These are phyloP conservation scores for Chenopodium berlandieri DNA, from an alignment of 148 eudicot genomes.

Conservation along the genomic window DNA sequence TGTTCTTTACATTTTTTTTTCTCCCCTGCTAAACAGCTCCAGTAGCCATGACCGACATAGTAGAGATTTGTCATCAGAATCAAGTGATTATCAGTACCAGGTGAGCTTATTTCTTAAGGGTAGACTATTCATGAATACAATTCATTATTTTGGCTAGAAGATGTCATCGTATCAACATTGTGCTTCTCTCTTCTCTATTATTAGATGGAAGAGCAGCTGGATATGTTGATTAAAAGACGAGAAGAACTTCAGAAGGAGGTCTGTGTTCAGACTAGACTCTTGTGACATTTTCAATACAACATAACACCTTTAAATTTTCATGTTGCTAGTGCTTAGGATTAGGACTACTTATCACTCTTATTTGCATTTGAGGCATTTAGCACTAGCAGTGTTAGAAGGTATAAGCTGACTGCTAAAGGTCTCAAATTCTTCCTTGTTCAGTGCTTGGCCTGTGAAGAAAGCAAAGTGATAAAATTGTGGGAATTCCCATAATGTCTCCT, in stretches of 20 bases:
- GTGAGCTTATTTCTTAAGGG: conserved; percentile 33
- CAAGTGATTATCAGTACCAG: conserved; percentile 47
- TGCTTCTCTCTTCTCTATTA: conserved; percentile 16
- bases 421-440: neutral
- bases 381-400: neutral
- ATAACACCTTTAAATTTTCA: neutral
- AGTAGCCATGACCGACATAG: conserved; percentile 41
- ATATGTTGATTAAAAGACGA: conserved; percentile 44
- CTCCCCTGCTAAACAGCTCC: conserved; percentile 38
- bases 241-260: conserved; percentile 81
- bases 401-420: neutral
- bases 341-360: neutral
- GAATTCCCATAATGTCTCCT: neutral
- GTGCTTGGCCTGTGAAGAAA: neutral
- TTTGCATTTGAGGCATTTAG: neutral
- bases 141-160: neutral
- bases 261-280: conserved; percentile 17
- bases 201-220: conserved; percentile 56
- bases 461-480: neutral
- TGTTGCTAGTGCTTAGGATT: neutral
- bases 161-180: conserved; percentile 6
- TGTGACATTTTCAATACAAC: neutral
- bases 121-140: neutral
- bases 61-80: conserved; percentile 62
- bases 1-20: neutral